Evolutionary conservation across 129 eudicot species (phyloP), one percentile per base, ranked within the genome.

Genomic region (Flaveria sonorensis): DNA sequence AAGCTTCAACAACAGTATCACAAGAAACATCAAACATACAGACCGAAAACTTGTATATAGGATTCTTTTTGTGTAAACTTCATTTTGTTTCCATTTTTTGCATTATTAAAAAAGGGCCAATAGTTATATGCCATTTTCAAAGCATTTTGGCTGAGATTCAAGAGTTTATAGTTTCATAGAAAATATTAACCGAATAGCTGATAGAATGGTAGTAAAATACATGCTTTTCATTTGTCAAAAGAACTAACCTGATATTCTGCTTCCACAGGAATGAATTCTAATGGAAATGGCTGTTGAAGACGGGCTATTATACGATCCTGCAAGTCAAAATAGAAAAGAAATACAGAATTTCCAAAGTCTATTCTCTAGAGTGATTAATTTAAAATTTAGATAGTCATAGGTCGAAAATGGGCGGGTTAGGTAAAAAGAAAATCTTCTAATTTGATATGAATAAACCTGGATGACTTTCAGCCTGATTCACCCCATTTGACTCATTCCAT

Each of bases 291-390:
- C 72, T 91, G 97, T 78, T 94, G 98, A 59, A 94, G 93, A 59
- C 97, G 96, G 77, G 97, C 96, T 71, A 91, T 85, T 42, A 94
- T 87, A 23, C 98, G 96, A 78, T 91, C 98, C 98, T 94, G 76
- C 32, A 85, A 86, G 66, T 74, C 67, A 64, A 51, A 50, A 26
- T 9, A 36, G 74, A 81, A 0, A 32, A 70, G 2, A 75, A 46
- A 57, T 32, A 26, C 75, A 68, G 55, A 19, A 11, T 13, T 28
- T 46, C 18, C 16, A 43, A 21, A 42, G 1, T 19, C 0, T 21
- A 3, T 48, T 51, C 15, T 45, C 8, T 26, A 13, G 7, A 4
- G 21, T 28, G 64, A 30, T 36, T 12, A n/a, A 30, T 51, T 26
- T 57, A 2, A 59, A 57, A 20, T 57, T 56, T 14, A 57, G 64